Percentiles rank a stretch among this genome's conserved stretches.
Evolutionary conservation across 2,329 filamentous ascomycete genomes (phyloP).

Genomic region (Beauveria bassiana): DNA sequence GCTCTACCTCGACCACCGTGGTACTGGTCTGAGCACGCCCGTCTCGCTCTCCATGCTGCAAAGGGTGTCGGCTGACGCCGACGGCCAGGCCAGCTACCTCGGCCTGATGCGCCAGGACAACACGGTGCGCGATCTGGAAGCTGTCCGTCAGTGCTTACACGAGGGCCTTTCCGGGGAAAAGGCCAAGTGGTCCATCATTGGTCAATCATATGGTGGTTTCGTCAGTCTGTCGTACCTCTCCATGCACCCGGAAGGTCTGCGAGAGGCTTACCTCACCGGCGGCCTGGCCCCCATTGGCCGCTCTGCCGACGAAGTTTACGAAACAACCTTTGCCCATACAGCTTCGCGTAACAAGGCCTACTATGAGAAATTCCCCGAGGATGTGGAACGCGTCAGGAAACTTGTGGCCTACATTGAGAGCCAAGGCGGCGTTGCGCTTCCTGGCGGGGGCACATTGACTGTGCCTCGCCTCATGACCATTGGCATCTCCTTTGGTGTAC

Average conservation of each 20-base stretch:
- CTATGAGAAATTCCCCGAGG: conserved; percentile 79
- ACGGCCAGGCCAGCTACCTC: conserved; percentile 71
- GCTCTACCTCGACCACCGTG: conserved; percentile 83
- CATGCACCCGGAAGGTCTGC: conserved; percentile 66
- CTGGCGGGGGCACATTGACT: conserved; percentile 66
- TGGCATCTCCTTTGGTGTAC: conserved; percentile 69
- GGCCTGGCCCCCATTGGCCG: conserved; percentile 72
- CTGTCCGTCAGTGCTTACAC: conserved; percentile 69
- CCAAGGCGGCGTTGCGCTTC: conserved; percentile 51
- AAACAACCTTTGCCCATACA: conserved; percentile 61
- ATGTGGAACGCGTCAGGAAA: conserved; percentile 58
- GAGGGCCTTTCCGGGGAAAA: conserved; percentile 59
- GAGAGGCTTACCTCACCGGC: conserved; percentile 77
- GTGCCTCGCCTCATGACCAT: conserved; percentile 68
- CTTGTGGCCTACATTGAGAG: conserved; percentile 58
- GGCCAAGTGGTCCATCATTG: conserved; percentile 77
- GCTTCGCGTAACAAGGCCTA: conserved; percentile 67
- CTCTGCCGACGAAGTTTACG: conserved; percentile 67
- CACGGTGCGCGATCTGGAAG: conserved; percentile 84
- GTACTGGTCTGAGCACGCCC: conserved; percentile 77
- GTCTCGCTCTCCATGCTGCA: conserved; percentile 67
- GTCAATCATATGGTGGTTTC: conserved; percentile 90
- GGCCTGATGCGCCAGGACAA: conserved; percentile 82
- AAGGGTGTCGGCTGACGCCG: conserved; percentile 45
- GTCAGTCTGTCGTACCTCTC: conserved; percentile 78